phyloP scores from a whole-genome alignment of 164 flowering plant genomes.

The Magnolia sinica region DNA sequence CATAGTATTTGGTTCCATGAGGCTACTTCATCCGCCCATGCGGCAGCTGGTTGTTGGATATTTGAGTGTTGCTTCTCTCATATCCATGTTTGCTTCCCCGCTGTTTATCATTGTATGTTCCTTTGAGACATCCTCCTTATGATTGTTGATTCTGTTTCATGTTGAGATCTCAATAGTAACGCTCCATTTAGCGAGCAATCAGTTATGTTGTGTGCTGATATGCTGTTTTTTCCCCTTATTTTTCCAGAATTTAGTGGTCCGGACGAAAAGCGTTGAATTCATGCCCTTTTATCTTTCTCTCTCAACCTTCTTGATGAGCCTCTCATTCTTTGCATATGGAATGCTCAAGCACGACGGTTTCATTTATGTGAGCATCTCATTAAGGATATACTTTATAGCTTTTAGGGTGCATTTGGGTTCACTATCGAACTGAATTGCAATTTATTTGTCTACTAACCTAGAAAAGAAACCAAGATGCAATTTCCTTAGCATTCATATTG shows the following conservation, averaged over 20 bases:
- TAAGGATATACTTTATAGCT: no score
- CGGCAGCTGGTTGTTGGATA: slow-evolving; percentile 64
- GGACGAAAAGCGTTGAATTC: slow-evolving; percentile 54
- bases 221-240: not conserved
- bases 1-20: slow-evolving; percentile 47
- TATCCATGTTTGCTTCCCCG: slow-evolving; percentile 87
- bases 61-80: slow-evolving; percentile 60
- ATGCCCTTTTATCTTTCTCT: slow-evolving; percentile 66
- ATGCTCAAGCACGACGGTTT: slow-evolving; percentile 40
- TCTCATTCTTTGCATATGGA: slow-evolving; percentile 53
- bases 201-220: not conserved
- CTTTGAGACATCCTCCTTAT: not conserved
- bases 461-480: no score
- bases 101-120: slow-evolving; percentile 60
- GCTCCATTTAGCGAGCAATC: not conserved
- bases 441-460: no score
- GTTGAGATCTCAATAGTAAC: not conserved
- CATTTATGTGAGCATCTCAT: slow-evolving; percentile 40
- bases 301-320: slow-evolving; percentile 56
- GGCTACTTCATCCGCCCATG: slow-evolving; percentile 23
- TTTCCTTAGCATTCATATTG: no score
- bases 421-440: no score
- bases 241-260: slow-evolving; percentile 48
- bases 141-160: not conserved
- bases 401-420: no score